phyloP scores from a whole-genome alignment of 179 eudicot genomes.

The Spergularia azorica region DNA sequence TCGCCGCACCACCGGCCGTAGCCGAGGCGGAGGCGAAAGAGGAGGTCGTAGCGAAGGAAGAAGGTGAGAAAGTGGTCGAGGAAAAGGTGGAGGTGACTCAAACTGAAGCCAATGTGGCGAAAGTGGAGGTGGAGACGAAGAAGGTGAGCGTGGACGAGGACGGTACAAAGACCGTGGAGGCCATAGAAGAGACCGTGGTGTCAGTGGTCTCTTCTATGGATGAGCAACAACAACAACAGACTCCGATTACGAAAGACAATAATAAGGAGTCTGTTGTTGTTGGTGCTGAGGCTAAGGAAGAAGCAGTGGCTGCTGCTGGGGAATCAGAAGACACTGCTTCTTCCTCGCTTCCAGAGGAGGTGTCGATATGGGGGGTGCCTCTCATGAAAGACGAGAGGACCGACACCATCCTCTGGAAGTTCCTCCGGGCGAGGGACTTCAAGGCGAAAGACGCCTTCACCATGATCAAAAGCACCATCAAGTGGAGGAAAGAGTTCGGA shows the following conservation, averaged over 20 bases:
- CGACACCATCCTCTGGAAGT: constrained; percentile 73
- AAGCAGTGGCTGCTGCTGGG: background rate
- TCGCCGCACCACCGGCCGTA: constrained; percentile 9
- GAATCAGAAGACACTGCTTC: constrained; percentile 18
- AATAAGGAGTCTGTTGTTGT: constrained; percentile 6
- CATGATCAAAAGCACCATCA: constrained; percentile 62
- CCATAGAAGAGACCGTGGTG: constrained; percentile 59
- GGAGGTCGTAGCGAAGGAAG: no score
- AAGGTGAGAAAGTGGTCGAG: no score
- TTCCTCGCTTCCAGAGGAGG: constrained; percentile 40
- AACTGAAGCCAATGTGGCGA: background rate
- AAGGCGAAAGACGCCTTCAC: constrained; percentile 70
- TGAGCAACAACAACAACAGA: background rate
- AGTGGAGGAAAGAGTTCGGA: constrained; percentile 61
- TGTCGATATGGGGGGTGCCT: constrained; percentile 78
- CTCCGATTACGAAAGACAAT: no score
- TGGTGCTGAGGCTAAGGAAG: constrained; percentile 10
- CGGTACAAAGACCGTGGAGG: constrained; percentile 57
- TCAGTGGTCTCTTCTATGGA: constrained; percentile 28
- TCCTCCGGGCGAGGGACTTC: constrained; percentile 79
- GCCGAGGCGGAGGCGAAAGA: background rate
- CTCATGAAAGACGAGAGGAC: constrained; percentile 63
- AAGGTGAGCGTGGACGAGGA: constrained; percentile 40
- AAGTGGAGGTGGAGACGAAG: constrained; percentile 21
- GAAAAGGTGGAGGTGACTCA: background rate